Evolutionary conservation across 1,284 basidiomycete species (phyloP), one percentile per base, ranked within the genome.

Genomic region (Cystobasidium pallidum): DNA sequence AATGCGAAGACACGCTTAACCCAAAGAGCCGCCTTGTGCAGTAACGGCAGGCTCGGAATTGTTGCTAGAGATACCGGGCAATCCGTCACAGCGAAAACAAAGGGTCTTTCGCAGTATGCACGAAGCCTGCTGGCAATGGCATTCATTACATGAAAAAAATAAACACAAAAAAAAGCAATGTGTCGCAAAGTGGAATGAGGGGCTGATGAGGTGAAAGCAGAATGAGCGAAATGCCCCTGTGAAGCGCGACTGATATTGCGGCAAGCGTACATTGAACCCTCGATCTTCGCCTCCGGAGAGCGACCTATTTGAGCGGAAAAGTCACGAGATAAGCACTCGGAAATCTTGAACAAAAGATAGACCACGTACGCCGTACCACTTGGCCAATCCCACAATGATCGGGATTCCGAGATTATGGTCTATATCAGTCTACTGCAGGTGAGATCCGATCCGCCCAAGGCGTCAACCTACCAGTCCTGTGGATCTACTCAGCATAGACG

Each of bases 211-310:
- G 28, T 3, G 24, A 11, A 21, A 10, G n/a, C 11, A 21, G 8
- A n/a, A 36, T 57, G 32, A 57, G 54, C 54, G 24, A 34, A n/a
- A 21, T 28, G 19, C 30, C 24, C 30, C n/a, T n/a, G n/a, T n/a
- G n/a, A n/a, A n/a, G n/a, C n/a, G 13, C 17, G 13, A 57, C 6
- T 19, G 13, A 11, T 34, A 57, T 17, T 57, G 54, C 28, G 32
- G 32, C 54, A 57, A 32, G 54, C 54, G 15, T 57, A 57, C 54
- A 57, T 57, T 57, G 54, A 57, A 57, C 54, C 54, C 54, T 57
- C 54, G 54, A 57, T 57, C 54, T 57, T 57, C 62, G 62, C 47
- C 47, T 64, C 62, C 62, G 62, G 62, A 64, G 62, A 64, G 62
- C 62, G 62, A 51, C 62, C 45, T 52, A 32, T 36, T 30, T 3